Conservation (phyloP, 2,329 filamentous ascomycete species). For the Dendryphion nanum region DNA sequence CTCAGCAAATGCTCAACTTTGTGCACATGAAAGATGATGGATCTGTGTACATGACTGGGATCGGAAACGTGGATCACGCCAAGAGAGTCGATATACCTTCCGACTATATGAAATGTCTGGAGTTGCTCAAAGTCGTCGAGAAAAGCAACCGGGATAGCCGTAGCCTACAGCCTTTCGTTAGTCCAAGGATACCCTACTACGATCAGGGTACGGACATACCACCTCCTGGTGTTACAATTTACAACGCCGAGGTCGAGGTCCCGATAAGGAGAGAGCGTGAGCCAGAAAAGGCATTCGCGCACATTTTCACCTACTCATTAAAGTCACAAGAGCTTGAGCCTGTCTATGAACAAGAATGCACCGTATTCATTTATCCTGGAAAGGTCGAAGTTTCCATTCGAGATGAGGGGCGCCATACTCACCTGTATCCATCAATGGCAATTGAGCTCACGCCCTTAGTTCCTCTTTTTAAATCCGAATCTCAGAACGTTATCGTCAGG, state of each 20-base stretch:
- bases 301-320: constrained; percentile 16
- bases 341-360: constrained; percentile 12
- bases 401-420: constrained; percentile 6
- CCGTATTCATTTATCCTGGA: constrained; percentile 14
- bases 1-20: constrained; percentile 16
- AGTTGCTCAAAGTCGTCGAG: constrained; percentile 20
- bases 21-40: constrained; percentile 22
- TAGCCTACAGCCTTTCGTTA: constrained; percentile 18
- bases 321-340: constrained; percentile 9
- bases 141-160: constrained; percentile 14
- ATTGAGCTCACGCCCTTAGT: constrained; percentile 8
- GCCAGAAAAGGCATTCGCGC: constrained; percentile 15
- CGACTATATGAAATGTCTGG: constrained; percentile 1
- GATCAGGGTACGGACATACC: constrained; percentile 3
- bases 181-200: constrained; percentile 11
- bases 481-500: constrained; percentile 4
- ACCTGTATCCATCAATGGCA: constrained; percentile 11
- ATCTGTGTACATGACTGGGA: constrained; percentile 7
- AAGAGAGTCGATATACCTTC: too few relatives aligned
- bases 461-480: constrained; percentile 2
- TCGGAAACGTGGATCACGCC: neutral
- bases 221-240: constrained; percentile 7
- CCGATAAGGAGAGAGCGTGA: constrained; percentile 3
- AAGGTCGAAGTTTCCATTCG: constrained; percentile 14
- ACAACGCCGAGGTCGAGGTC: constrained; percentile 7